Percentiles rank a stretch among this genome's conserved stretches.
Conservation (phyloP, 345 rosid species). For the Bruguiera sexangula region DNA sequence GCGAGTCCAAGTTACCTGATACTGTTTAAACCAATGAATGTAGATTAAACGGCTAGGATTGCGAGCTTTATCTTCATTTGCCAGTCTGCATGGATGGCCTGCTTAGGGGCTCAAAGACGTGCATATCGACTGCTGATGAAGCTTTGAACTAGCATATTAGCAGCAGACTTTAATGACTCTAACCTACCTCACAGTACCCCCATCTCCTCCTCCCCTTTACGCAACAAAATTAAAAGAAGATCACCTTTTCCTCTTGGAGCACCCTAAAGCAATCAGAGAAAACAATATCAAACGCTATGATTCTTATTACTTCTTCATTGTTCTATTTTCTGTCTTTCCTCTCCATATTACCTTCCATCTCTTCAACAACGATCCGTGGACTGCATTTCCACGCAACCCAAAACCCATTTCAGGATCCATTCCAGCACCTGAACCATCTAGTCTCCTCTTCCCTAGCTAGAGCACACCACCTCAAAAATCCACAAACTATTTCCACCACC, state of each 20-base stretch:
- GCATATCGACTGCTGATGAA: slow-evolving; percentile 1
- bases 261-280: too few species aligned
- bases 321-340: slow-evolving; percentile 9
- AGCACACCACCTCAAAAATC: slow-evolving; percentile 37
- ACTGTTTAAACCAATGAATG: too few species aligned
- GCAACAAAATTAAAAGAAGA: too few species aligned
- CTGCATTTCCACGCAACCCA: slow-evolving; percentile 9
- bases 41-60: background rate
- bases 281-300: too few species aligned
- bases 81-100: background rate
- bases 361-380: slow-evolving; percentile 28
- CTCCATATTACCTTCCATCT: slow-evolving; percentile 6
- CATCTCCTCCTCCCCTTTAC: background rate
- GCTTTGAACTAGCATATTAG: background rate
- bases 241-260: too few species aligned
- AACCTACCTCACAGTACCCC: background rate
- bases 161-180: too few species aligned
- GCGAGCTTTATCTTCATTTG: background rate
- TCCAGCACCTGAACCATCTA: slow-evolving; percentile 24
- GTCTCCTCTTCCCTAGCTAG: slow-evolving; percentile 34
- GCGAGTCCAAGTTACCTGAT: too few species aligned
- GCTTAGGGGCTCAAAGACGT: background rate
- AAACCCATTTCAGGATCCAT: slow-evolving; percentile 21
- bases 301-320: slow-evolving; percentile 4
- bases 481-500: slow-evolving; percentile 1